These are phyloP conservation scores for Ceratobasidium sp. DNA, from an alignment of 1,284 basidiomycete species.

Conservation along the genomic window DNA sequence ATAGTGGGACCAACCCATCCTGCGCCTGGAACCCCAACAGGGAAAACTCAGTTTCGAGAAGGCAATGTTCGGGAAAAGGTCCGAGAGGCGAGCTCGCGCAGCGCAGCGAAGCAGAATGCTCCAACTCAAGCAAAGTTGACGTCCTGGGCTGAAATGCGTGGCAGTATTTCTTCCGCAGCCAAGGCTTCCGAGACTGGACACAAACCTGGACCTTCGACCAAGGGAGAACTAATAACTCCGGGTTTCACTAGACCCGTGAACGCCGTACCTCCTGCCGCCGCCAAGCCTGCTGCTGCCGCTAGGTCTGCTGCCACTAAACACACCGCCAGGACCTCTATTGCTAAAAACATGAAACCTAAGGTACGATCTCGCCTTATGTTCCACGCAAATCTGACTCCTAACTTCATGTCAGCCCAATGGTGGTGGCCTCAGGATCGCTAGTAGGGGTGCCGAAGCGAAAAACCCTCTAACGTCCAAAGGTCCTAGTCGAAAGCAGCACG, in stretches of 20 bases:
- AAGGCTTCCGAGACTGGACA: not conserved
- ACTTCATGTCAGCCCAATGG: not conserved
- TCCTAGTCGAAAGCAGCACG: not conserved
- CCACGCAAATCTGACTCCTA: not conserved
- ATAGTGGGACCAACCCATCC: not conserved
- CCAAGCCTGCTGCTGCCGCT: not conserved
- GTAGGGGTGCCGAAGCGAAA: not conserved
- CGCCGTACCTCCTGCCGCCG: not conserved
- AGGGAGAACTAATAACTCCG: not conserved
- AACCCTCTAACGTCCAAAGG: not conserved
- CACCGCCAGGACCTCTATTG: not conserved
- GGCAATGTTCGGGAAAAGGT: not conserved
- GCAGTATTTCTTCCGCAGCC: not conserved
- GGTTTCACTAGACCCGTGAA: slow-evolving; percentile 16
- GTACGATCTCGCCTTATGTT: not conserved
- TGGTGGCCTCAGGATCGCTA: not conserved
- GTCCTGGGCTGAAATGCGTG: not conserved
- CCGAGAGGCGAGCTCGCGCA: not conserved
- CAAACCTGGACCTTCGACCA: slow-evolving; percentile 1
- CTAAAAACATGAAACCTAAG: not conserved
- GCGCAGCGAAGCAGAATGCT: not conserved
- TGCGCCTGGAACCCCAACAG: slow-evolving; percentile 11
- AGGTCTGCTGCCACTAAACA: not conserved
- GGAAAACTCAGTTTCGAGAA: not conserved
- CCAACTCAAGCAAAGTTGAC: not conserved